Evolutionary conservation across 169 alveolate species (phyloP), one percentile per base, ranked within the genome.

Genomic region (Plasmodium reichenowi): DNA sequence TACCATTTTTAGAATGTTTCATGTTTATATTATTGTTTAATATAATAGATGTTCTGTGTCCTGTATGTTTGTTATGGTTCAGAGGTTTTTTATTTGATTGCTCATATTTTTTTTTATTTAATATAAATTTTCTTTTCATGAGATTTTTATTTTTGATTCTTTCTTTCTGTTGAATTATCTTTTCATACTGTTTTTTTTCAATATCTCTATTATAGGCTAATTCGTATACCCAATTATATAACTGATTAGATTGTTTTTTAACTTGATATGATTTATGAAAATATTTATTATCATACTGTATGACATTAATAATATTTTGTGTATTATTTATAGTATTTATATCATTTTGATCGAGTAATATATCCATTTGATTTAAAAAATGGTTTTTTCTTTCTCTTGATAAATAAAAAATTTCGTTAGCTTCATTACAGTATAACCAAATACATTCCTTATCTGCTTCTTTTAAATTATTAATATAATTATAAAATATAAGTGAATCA

Each of bases 341-440:
- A 17, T 58, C 63, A 1, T 4, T 17, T 32, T 10, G 15, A 26
- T 72, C 29, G 4, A 12, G 20, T 4, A 38, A 22, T 29, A 86
- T 58, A 38, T 86, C 45, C 45, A 86, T 56, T 9, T 64, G 32
- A 24, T 86, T 86, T 48, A 86, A 47, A 52, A 86, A 86, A 2
- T 10, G 29, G 22, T 71, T 26, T 22, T 70, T 86, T n/a, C 92
- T 70, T 64, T 86, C 88, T n/a, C 48, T 60, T 10, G 92, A 45
- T 72, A 86, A 47, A 9, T 71, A 60, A 47, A 71, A 86, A 3
- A 86, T 26, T 71, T 86, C 92, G 29, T 72, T 86, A 24, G 92
- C 92, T 7, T 86, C 87, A 72, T 86, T 71, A 67, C 92, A 71
- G n/a, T 86, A 86, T 60, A 86, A 48, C 92, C 92, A 86, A 6